Base-by-base conservation (phyloP, 2,329 filamentous ascomycete genomes). In the Aspergillus ibericus region DNA sequence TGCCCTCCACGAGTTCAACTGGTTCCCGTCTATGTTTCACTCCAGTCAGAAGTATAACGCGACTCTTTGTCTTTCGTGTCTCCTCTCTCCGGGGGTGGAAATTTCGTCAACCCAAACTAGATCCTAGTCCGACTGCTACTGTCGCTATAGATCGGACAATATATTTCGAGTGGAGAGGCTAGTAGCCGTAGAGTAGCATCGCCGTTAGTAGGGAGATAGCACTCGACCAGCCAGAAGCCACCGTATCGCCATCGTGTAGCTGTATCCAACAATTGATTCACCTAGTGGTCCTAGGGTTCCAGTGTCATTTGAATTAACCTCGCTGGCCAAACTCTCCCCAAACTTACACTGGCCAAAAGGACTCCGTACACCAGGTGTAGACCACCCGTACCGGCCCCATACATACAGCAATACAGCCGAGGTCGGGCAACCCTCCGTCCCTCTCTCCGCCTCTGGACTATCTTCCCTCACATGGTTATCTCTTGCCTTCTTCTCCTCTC, bases 331-430 rank as follows among this genome's bases (percentile, higher is more conserved):
- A 20, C 18, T 20, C 38, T 13, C 38, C 20, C 18, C 18, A 22
- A 42, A 42, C 38, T 4, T 42, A 42, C 38, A 42, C 34, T 18
- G 18, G 18, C 10, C 18, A 7, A 12, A 22, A 42, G 38, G 22
- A n/a, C n/a, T n/a, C n/a, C n/a, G n/a, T n/a, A n/a, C n/a, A 42
- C 38, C 38, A 20, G 38, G 18, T 13, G 29, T 53, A 47, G 29
- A 42, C 38, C 9, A 12, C 16, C 38, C 38, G n/a, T 42, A 42
- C 38, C 38, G 18, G 10, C 18, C 18, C 38, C 38, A 42, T 42
- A 42, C 38, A 42, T 15, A 42, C 38, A 18, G 20, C 38, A 5
- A 47, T 61, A 64, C 62, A 65, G 62, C 63, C 63, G 63, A 65
- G 63, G 63, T 60, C 52, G 46, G 34, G 47, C 42, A 20, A 50